Percentiles rank a stretch among this genome's conserved stretches.
phyloP scores from a whole-genome alignment of 2,329 filamentous ascomycete genomes.

The Ilyonectria robusta region DNA sequence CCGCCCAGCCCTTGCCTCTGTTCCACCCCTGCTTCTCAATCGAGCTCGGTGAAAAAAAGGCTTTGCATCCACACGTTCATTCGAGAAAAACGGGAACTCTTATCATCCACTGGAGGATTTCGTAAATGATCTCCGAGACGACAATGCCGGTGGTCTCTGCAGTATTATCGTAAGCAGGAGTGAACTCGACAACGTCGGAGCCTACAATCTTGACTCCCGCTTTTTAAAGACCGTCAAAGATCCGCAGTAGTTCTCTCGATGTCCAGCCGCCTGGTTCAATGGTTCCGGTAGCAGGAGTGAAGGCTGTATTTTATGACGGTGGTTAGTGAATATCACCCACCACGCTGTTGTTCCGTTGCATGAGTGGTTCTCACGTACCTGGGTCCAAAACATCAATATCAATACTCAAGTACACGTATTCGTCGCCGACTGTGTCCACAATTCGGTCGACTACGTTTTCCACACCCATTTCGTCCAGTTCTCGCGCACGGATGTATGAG shows the following conservation, averaged over 20 bases:
- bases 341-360: too few relatives aligned
- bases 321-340: too few relatives aligned
- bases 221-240: slow-evolving; percentile 75
- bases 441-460: slow-evolving; percentile 77
- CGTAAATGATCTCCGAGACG: slow-evolving; percentile 85
- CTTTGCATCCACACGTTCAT: too few relatives aligned
- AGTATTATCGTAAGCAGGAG: slow-evolving; percentile 83
- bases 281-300: slow-evolving; percentile 76
- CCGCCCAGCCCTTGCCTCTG: too few relatives aligned
- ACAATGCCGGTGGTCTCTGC: slow-evolving; percentile 85
- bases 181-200: slow-evolving; percentile 88
- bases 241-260: slow-evolving; percentile 83
- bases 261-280: slow-evolving; percentile 91
- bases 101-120: slow-evolving; percentile 82
- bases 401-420: slow-evolving; percentile 77
- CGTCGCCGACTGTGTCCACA: background rate
- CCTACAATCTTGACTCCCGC: slow-evolving; percentile 84
- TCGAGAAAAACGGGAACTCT: slow-evolving; percentile 51
- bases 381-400: slow-evolving; percentile 90
- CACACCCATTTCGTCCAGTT: slow-evolving; percentile 84
- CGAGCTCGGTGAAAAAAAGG: too few relatives aligned
- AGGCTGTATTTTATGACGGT: slow-evolving; percentile 15
- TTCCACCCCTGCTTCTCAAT: too few relatives aligned
- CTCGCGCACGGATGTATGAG: slow-evolving; percentile 51
- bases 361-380: too few relatives aligned